Conservation (phyloP, 805 yeast species). For the Candida sakaeoensis region DNA sequence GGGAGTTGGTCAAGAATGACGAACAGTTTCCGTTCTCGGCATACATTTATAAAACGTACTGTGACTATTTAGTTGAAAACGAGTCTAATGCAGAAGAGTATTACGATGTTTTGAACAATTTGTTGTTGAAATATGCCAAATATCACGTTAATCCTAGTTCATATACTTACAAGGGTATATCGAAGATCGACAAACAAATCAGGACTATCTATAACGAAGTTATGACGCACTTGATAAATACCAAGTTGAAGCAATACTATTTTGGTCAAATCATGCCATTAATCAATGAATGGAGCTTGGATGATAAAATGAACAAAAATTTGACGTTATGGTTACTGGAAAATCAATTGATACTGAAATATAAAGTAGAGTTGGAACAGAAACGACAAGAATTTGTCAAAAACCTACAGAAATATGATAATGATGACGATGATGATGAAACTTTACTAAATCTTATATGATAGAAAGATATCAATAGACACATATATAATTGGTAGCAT, state of each 20-base stretch:
- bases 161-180: slow-evolving; percentile 14
- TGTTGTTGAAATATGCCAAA: slow-evolving; percentile 14
- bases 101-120: slow-evolving; percentile 20
- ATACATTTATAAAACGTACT: slow-evolving; percentile 21
- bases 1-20: slow-evolving; percentile 30
- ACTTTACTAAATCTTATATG: slow-evolving; percentile 24
- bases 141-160: slow-evolving; percentile 13
- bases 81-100: slow-evolving; percentile 16
- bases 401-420: slow-evolving; percentile 17
- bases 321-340: slow-evolving; percentile 21
- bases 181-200: slow-evolving; percentile 13
- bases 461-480: not conserved
- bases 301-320: slow-evolving; percentile 22
- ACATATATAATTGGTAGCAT: slow-evolving; percentile 2
- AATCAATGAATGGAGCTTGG: slow-evolving; percentile 35
- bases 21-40: slow-evolving; percentile 20
- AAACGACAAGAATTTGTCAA: slow-evolving; percentile 22
- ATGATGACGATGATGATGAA: slow-evolving; percentile 24
- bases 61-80: slow-evolving; percentile 22
- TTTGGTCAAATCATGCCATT: slow-evolving; percentile 29
- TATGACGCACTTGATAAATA: slow-evolving; percentile 24
- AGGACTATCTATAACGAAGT: slow-evolving; percentile 16
- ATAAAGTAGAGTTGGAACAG: slow-evolving; percentile 16
- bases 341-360: slow-evolving; percentile 18
- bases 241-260: slow-evolving; percentile 23